Evolutionary conservation across 225 moss, liverwort and hornwort genomes (phyloP).

Genomic region (Antitrichia curtipendula): DNA sequence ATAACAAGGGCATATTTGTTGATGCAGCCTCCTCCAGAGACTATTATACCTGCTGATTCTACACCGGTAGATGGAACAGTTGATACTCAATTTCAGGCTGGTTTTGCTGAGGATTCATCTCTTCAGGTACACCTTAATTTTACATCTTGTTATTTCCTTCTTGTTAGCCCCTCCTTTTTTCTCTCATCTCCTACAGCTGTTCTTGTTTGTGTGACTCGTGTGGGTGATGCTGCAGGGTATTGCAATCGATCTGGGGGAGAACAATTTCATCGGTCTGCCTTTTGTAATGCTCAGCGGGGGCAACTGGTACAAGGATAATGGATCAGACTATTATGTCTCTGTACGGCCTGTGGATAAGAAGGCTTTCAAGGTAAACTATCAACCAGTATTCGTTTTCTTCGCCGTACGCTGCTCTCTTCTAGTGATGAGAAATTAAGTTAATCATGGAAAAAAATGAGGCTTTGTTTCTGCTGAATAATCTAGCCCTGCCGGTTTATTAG

Average conservation of each 20-base stretch:
- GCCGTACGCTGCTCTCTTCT: not conserved
- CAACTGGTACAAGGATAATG: slow-evolving; percentile 90
- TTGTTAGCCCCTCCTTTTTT: not conserved
- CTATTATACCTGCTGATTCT: slow-evolving; percentile 55
- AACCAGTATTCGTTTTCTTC: not conserved
- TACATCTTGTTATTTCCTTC: not conserved
- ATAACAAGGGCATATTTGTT: not conserved
- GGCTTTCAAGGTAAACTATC: slow-evolving; percentile 34
- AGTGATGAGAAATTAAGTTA: not conserved
- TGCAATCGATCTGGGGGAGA: slow-evolving; percentile 45
- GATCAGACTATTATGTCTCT: slow-evolving; percentile 67
- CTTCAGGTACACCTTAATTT: slow-evolving; percentile 40
- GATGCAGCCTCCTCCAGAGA: slow-evolving; percentile 60
- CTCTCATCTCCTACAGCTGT: not conserved
- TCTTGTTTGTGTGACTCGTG: not conserved
- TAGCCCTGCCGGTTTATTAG: not conserved
- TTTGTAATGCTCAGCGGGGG: slow-evolving; percentile 73
- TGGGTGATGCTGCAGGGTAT: slow-evolving; percentile 40
- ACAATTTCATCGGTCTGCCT: slow-evolving; percentile 69
- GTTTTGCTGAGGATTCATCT: slow-evolving; percentile 65
- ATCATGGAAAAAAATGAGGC: not conserved
- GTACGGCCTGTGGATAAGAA: slow-evolving; percentile 42
- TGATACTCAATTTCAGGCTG: slow-evolving; percentile 59
- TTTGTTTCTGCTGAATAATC: not conserved
- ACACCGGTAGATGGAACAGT: slow-evolving; percentile 35